Conservation (phyloP, 331 rosid species). For the Telfairia occidentalis region DNA sequence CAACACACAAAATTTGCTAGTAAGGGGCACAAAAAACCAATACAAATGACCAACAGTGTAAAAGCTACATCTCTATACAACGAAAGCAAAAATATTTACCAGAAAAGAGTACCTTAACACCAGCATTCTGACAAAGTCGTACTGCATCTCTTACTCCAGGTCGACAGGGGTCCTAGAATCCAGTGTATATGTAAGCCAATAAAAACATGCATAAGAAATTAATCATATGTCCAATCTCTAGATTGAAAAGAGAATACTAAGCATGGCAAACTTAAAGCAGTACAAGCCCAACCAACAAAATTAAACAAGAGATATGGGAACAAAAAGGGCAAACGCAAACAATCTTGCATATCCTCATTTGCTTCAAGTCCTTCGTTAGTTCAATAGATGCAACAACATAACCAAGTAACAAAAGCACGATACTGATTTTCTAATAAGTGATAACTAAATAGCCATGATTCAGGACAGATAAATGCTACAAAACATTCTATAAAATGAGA, state of each 20-base stretch:
- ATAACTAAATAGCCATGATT: not conserved
- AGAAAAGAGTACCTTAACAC: slow-evolving; percentile 52
- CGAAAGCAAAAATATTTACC: not conserved
- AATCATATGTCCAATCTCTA: not conserved
- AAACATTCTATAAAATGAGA: not conserved
- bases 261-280: not conserved
- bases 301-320: not conserved
- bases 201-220: not conserved
- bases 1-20: not conserved
- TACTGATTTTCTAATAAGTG: not conserved
- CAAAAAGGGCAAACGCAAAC: not conserved
- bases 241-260: not conserved
- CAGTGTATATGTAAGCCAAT: not conserved
- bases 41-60: not conserved
- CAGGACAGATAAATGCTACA: not conserved
- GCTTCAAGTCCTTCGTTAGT: not conserved
- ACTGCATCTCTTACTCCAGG: slow-evolving; percentile 70
- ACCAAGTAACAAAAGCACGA: not conserved
- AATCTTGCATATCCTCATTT: not conserved
- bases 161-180: slow-evolving; percentile 87
- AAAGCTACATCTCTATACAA: not conserved
- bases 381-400: not conserved
- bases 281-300: not conserved
- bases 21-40: not conserved
- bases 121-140: slow-evolving; percentile 69